A percentile compares a stretch with the other conserved stretches of the same genome.
Conservation (phyloP, 768 basidiomycete species). For the Phylloporus arenicola region DNA sequence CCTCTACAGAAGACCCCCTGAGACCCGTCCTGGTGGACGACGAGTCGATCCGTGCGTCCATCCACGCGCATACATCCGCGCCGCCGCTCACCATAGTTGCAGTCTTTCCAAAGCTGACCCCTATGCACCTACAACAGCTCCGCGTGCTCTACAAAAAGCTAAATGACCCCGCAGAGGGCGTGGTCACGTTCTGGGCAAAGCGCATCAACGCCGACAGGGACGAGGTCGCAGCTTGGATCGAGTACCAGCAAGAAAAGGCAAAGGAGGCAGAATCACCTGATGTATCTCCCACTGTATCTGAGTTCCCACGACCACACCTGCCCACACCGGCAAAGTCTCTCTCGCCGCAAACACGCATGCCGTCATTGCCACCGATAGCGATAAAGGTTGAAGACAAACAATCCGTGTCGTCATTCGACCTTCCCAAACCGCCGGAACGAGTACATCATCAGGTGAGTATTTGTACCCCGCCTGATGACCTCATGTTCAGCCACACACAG, state of each 20-base stretch:
- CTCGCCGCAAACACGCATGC: constrained; percentile 18
- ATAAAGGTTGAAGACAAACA: constrained; percentile 25
- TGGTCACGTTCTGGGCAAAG: constrained; percentile 25
- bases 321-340: constrained; percentile 26
- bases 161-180: constrained; percentile 12
- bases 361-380: constrained; percentile 28
- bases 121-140: constrained; percentile 20
- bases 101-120: constrained; percentile 28
- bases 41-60: constrained; percentile 23
- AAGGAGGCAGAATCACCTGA: constrained; percentile 16
- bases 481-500: not conserved
- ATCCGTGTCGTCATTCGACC: not conserved
- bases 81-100: constrained; percentile 1
- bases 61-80: not conserved
- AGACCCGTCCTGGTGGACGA: constrained; percentile 13
- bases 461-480: not conserved
- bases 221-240: constrained; percentile 24
- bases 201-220: constrained; percentile 15
- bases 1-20: not conserved
- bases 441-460: constrained; percentile 5
- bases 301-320: constrained; percentile 19
- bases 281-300: constrained; percentile 12
- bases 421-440: no score
- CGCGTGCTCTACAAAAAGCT: constrained; percentile 14
- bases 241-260: constrained; percentile 26